Evolutionary conservation across 2,329 filamentous ascomycete species (phyloP), one percentile per base, ranked within the genome.

Genomic region (Fusarium nisikadoi): DNA sequence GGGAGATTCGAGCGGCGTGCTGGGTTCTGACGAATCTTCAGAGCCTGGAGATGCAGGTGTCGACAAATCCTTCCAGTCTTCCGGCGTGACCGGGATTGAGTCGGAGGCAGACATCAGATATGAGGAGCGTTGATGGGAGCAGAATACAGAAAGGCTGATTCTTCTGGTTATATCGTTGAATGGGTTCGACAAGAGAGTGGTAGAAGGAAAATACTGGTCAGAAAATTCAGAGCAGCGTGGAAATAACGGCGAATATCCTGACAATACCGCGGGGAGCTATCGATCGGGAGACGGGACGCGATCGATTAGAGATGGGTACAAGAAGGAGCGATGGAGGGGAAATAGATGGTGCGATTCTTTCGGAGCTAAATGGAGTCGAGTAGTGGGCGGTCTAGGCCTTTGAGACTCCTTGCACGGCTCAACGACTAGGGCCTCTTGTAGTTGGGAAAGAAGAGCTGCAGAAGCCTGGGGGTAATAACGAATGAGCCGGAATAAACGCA

Each of bases 11-110:
- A 84, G 81, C 11, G 86, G 85, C 14, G 86, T 87, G 74, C 80
- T 85, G 58, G 84, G 82, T 65, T 85, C 83, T 23, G 86, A 87
- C 12, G 84, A 85, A 54, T 82, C 81, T 71, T 84, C 81, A 23
- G 84, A 86, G 49, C 79, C 82, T 27, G 86, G 84, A 2, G 85
- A 85, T 31, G 76, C 78, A 35, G 85, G 84, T 33, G 80, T 82
- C 59, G 81, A 72, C 27, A 80, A 63, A 27, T 77, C 77, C 36
- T 80, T 79, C 58, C 82, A 76, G 65, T 86, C 86, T 72, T 87
- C 85, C 73, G 86, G 85, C 65, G 84, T 86, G 60, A 78, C 82
- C 74, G 86, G 83, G 39, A 82, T 74, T 35, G 82, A 82, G 66
- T 82, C 82, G 74, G 80, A 76, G 73, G 75, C 75, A 75, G 67